Evolutionary conservation across 2,329 filamentous ascomycete genomes (phyloP).

Genomic region (Salinomyces thailandicus): DNA sequence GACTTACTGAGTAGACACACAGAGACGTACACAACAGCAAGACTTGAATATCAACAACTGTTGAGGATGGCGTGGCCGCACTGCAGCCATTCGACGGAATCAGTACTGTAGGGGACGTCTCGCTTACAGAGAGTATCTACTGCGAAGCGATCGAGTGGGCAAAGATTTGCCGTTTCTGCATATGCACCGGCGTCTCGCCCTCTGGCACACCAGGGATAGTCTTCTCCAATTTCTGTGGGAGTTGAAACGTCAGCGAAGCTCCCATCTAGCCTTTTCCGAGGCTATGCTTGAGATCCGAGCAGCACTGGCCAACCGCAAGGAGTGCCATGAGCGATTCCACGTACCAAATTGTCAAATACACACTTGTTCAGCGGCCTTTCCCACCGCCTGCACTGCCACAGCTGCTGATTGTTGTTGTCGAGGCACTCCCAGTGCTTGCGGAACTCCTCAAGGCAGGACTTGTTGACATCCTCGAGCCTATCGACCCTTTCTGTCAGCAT

Average conservation of each 20-base stretch:
- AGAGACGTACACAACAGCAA: too few relatives aligned
- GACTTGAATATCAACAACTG: too few relatives aligned
- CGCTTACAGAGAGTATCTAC: constrained; percentile 10
- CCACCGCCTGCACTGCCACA: constrained; percentile 84
- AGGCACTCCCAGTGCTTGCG: constrained; percentile 89
- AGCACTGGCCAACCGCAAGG: too few relatives aligned
- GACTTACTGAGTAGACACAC: too few relatives aligned
- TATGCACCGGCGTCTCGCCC: constrained; percentile 39
- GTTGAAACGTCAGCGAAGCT: background rate
- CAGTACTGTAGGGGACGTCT: too few relatives aligned
- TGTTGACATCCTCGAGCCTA: constrained; percentile 91
- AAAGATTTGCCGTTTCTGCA: constrained; percentile 37
- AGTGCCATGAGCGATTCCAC: constrained; percentile 30
- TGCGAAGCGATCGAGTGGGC: constrained; percentile 19
- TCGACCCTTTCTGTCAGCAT: too few relatives aligned
- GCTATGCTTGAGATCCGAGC: too few relatives aligned
- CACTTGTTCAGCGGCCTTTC: constrained; percentile 92
- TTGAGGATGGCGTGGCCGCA: too few relatives aligned
- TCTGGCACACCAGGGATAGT: constrained; percentile 41
- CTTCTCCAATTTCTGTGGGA: constrained; percentile 40
- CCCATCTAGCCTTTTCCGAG: background rate
- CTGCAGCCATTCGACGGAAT: too few relatives aligned
- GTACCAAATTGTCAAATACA: constrained; percentile 88
- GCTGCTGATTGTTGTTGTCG: constrained; percentile 93
- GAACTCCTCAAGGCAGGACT: constrained; percentile 84